Base-by-base conservation (phyloP, 1,284 basidiomycete genomes). In the Fereydounia khargensis region DNA sequence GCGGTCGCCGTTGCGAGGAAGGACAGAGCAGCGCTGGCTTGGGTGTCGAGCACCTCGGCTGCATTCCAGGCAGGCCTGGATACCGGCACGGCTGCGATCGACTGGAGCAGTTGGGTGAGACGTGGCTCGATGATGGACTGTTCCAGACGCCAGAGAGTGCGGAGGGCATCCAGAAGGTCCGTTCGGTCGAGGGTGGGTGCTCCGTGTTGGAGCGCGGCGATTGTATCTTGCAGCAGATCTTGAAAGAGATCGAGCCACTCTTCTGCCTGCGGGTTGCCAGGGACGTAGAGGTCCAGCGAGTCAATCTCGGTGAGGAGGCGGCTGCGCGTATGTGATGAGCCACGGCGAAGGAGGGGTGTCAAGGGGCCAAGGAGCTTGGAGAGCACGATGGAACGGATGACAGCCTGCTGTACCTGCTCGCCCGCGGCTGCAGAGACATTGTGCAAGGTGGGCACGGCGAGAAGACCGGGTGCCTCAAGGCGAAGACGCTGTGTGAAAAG, bases 101-200 rank as follows among this genome's bases (percentile, higher is more conserved):
- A 22, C 10, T 45, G 41, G 9, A 60, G 39, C 39, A 60, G 45
- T 11, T 25, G 27, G 6, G 40, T 34, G 27, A 60, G 31, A 10
- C 50, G 37, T 6, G 38, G 37, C 36, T 62, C 54, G 14, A 62
- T n/a, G 9, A 54, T 24, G 3, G 39, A 25, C 47, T 54, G 57
- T 14, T 62, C 59, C 2, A 62, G 43, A 20, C 44, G 48, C 59
- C 59, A 62, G 13, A 62, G 44, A 18, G 46, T 45, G 10, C 42
- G 22, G 9, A 62, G 54, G 20, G 37, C 30, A 4, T 36, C 41
- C n/a, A n/a, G 31, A 62, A 51, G 30, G 48, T 11, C 34, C 41
- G 5, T 33, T 33, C 14, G 24, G 31, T 10, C 32, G 19, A 4
- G 33, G 3, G 8, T 45, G 33, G 5, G 19, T 31, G n/a, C 34